phyloP scores from a whole-genome alignment of 2,329 filamentous ascomycete genomes.

The Cladobotryum mycophilum region DNA sequence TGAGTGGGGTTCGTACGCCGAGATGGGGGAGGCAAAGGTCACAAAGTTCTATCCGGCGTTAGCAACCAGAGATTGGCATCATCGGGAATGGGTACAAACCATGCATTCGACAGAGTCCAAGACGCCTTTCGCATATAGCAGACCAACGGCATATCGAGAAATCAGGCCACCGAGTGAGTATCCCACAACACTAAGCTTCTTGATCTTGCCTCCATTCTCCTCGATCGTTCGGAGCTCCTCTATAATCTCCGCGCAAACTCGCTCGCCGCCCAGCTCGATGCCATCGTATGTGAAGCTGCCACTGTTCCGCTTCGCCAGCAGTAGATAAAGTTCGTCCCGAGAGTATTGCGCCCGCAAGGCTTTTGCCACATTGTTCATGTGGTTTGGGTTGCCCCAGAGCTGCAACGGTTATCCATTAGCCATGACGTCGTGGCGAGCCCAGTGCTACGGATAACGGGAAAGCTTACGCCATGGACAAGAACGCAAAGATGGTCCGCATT shows the following conservation, averaged over 20 bases:
- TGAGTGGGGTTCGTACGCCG: slow-evolving; percentile 64
- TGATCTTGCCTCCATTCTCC: slow-evolving; percentile 61
- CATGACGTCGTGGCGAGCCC: background rate
- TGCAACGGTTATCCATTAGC: slow-evolving; percentile 27
- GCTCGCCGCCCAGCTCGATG: slow-evolving; percentile 61
- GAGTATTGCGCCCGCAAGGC: slow-evolving; percentile 55
- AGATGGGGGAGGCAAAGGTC: slow-evolving; percentile 81
- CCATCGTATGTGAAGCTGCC: slow-evolving; percentile 68
- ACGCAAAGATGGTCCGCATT: slow-evolving; percentile 68
- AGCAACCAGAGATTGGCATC: background rate
- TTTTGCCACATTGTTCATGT: slow-evolving; percentile 63
- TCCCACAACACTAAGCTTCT: slow-evolving; percentile 77
- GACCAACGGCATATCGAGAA: slow-evolving; percentile 76
- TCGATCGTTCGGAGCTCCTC: slow-evolving; percentile 53
- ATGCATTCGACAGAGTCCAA: slow-evolving; percentile 76
- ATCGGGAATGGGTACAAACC: slow-evolving; percentile 34
- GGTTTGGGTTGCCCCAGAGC: slow-evolving; percentile 73
- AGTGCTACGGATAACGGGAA: background rate
- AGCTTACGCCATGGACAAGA: slow-evolving; percentile 66
- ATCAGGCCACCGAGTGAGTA: slow-evolving; percentile 88
- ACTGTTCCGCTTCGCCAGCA: slow-evolving; percentile 66
- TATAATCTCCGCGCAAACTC: slow-evolving; percentile 61
- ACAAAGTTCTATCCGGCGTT: slow-evolving; percentile 64
- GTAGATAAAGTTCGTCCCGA: slow-evolving; percentile 59
- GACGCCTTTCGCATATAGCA: slow-evolving; percentile 74